A percentile compares a stretch with the other conserved stretches of the same genome.
Evolutionary conservation across 192 early-diverging fungal species (phyloP).

Genomic region (Spizellomyces punctatus): DNA sequence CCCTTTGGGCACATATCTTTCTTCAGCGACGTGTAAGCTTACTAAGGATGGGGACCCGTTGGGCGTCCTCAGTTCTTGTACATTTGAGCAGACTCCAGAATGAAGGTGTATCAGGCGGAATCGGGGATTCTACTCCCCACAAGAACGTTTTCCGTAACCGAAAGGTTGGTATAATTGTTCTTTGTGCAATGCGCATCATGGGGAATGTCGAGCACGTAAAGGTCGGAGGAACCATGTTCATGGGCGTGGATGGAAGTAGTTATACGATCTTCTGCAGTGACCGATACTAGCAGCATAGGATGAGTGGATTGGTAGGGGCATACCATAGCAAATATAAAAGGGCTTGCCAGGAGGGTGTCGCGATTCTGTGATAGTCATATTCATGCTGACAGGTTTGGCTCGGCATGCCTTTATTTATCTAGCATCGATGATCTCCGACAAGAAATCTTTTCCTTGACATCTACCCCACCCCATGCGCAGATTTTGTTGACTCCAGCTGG

Average conservation of each 20-base stretch:
- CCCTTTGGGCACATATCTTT: too few relatives aligned
- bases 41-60: too few relatives aligned
- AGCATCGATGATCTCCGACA: conserved; percentile 22
- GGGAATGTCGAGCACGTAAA: background rate
- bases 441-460: conserved; percentile 26
- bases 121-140: conserved; percentile 13
- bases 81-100: background rate
- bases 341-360: too few relatives aligned
- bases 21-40: too few relatives aligned
- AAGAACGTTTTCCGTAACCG: background rate
- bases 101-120: conserved; percentile 26
- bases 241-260: background rate
- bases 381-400: too few relatives aligned
- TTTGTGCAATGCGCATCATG: background rate
- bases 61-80: too few relatives aligned
- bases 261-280: background rate
- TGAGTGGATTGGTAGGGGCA: too few relatives aligned
- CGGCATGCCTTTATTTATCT: background rate
- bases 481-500: conserved; percentile 28
- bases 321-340: too few relatives aligned
- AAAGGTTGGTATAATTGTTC: conserved; percentile 9
- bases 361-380: too few relatives aligned
- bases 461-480: conserved; percentile 25
- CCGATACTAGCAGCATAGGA: too few relatives aligned
- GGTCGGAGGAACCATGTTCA: background rate